phyloP scores from a whole-genome alignment of 768 basidiomycete genomes.

The Calocera viscosa region DNA sequence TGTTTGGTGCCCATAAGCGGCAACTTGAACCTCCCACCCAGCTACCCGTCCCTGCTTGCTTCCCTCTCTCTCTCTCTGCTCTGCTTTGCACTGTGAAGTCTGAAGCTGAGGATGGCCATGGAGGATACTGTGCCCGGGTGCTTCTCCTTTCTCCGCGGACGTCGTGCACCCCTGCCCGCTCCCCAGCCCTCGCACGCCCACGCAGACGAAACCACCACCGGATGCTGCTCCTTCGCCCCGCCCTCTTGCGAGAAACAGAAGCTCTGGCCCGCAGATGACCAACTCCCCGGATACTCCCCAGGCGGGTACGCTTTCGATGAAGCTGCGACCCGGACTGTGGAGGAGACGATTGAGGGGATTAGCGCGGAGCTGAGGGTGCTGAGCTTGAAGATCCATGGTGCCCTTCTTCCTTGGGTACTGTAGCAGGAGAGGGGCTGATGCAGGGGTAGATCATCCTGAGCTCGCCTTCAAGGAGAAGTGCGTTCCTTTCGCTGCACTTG shows the following conservation, averaged over 20 bases:
- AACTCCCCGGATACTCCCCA: neutral
- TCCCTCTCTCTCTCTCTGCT: neutral
- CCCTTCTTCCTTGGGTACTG: slow-evolving; percentile 17
- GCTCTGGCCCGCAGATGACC: neutral
- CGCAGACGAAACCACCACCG: neutral
- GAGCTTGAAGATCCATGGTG: slow-evolving; percentile 64
- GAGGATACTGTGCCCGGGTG: neutral
- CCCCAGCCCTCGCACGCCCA: no score
- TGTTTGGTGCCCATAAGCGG: no score
- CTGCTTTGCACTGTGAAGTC: neutral
- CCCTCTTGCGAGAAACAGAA: neutral
- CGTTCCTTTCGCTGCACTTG: slow-evolving; percentile 31
- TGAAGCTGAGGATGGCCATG: neutral
- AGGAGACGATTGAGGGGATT: slow-evolving; percentile 42
- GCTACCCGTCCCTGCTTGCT: no score
- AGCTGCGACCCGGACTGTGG: slow-evolving; percentile 35
- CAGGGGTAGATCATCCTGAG: slow-evolving; percentile 19
- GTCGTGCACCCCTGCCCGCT: neutral
- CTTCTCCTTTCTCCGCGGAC: neutral
- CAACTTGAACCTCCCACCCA: no score
- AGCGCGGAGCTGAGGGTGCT: slow-evolving; percentile 43
- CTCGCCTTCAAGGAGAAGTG: slow-evolving; percentile 18
- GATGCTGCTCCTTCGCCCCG: neutral
- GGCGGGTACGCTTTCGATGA: neutral
- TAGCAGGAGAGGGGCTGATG: slow-evolving; percentile 1